Evolutionary conservation across 306 rosid genomes (phyloP).

Genomic region (Gillenia trifoliata): DNA sequence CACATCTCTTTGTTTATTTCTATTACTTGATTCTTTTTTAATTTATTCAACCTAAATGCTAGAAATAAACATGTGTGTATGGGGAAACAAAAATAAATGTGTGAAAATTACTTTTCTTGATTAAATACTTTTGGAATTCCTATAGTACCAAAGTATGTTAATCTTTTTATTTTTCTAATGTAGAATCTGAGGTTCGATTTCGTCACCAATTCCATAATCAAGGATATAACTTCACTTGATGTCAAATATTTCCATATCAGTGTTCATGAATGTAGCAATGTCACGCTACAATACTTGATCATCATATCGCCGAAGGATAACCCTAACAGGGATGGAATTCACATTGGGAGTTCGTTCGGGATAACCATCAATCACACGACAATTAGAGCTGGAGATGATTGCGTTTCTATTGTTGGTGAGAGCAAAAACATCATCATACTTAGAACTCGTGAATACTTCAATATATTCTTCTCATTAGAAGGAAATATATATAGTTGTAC

Average conservation of each 20-base stretch:
- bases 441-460: too few species aligned
- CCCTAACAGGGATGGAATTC: constrained; percentile 47
- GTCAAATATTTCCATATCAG: constrained; percentile 34
- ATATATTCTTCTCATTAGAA: too few species aligned
- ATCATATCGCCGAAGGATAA: constrained; percentile 31
- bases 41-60: too few species aligned
- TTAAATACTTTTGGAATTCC: too few species aligned
- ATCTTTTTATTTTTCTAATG: too few species aligned
- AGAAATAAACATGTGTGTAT: too few species aligned
- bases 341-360: constrained; percentile 36
- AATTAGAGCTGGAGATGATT: constrained; percentile 47
- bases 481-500: too few species aligned
- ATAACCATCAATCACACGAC: constrained; percentile 24
- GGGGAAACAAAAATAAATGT: too few species aligned
- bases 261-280: constrained; percentile 24
- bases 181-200: constrained; percentile 36
- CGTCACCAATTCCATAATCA: constrained; percentile 24
- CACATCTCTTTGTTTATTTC: too few species aligned
- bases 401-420: constrained; percentile 50
- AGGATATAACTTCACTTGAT: constrained; percentile 21
- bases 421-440: constrained; percentile 6
- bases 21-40: too few species aligned
- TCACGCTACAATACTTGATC: constrained; percentile 25
- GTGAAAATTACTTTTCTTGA: too few species aligned
- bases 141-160: too few species aligned